phyloP scores from a whole-genome alignment of 768 basidiomycete species.

The Auricularia cornea region DNA sequence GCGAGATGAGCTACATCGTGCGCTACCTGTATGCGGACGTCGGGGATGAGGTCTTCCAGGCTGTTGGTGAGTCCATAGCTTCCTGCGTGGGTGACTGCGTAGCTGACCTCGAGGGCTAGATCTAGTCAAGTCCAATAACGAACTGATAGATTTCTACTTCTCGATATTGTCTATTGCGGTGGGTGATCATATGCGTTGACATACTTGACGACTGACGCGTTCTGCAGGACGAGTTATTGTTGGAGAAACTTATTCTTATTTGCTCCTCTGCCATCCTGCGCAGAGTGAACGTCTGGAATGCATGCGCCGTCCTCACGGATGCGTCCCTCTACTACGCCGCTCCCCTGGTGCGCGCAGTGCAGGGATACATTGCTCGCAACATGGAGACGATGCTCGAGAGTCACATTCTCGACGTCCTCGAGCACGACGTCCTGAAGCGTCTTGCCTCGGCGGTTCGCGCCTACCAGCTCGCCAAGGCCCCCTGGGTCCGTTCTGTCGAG shows the following conservation, averaged over 20 bases:
- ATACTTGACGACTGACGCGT: not conserved
- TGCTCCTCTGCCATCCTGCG: constrained; percentile 71
- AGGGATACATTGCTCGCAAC: constrained; percentile 73
- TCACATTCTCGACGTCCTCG: constrained; percentile 70
- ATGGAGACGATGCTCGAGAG: constrained; percentile 82
- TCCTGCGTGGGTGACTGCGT: not conserved
- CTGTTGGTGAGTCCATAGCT: constrained; percentile 42
- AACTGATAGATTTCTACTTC: constrained; percentile 79
- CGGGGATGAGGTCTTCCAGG: constrained; percentile 61
- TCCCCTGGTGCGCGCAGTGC: constrained; percentile 59
- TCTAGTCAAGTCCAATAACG: constrained; percentile 56
- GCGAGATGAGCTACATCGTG: constrained; percentile 67
- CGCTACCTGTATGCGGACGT: constrained; percentile 68
- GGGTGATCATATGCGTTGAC: constrained; percentile 19
- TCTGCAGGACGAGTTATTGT: constrained; percentile 73
- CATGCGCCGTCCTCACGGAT: constrained; percentile 69
- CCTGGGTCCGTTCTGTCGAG: constrained; percentile 49
- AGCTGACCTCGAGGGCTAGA: constrained; percentile 33
- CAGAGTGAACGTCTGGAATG: constrained; percentile 64
- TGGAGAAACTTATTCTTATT: constrained; percentile 76
- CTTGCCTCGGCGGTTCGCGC: constrained; percentile 49
- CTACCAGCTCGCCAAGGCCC: constrained; percentile 58
- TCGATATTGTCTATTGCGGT: constrained; percentile 81
- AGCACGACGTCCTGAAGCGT: constrained; percentile 53
- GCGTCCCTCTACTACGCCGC: constrained; percentile 70